Evolutionary conservation across 1,284 basidiomycete genomes (phyloP), one percentile per base, ranked within the genome.

Genomic region (Ganoderma meredithae): DNA sequence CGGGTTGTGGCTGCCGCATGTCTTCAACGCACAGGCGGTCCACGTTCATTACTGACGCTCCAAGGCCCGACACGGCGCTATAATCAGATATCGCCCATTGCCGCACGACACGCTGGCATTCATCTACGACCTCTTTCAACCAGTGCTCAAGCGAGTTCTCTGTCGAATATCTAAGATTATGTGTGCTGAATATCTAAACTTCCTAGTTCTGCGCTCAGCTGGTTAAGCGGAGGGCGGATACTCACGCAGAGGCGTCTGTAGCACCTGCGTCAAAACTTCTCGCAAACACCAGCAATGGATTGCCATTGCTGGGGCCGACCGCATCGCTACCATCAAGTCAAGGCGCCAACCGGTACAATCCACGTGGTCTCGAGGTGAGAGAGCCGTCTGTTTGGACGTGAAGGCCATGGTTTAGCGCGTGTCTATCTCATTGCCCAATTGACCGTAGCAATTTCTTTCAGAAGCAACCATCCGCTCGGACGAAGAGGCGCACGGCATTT

Each of bases 41-140:
- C 31, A 31, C 31, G 31, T 62, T 62, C 60, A 62, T 59, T 56
- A 36, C 33, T 56, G 55, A 13, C 27, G 52, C 52, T 53, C 27
- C 9, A 33, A 33, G 27, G 27, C 25, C 31, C 55, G 33, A 36
- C 55, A 36, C 49, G 62, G 62, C 40, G 36, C 62, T 43, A n/a
- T 41, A 39, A 66, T 66, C 60, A 47, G 60, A 62, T 66, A 59
- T 59, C 58, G 58, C 58, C 22, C n/a, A 12, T n/a, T 59, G n/a
- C 58, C 58, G 39, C 58, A 59, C 36, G 58, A 13, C 58, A 39
- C 1, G 19, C 55, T 39, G 39, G 10, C 39, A 40, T 39, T 59
- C 56, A 15, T 25, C 17, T 3, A 58, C 31, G 33, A 22, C 12
- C 13, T 39, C 17, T n/a, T n/a, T n/a, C 36, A 41, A 41, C 22